Evolutionary conservation across 176 grass and related monocot genomes (phyloP).

Genomic region (Triticum urartu): DNA sequence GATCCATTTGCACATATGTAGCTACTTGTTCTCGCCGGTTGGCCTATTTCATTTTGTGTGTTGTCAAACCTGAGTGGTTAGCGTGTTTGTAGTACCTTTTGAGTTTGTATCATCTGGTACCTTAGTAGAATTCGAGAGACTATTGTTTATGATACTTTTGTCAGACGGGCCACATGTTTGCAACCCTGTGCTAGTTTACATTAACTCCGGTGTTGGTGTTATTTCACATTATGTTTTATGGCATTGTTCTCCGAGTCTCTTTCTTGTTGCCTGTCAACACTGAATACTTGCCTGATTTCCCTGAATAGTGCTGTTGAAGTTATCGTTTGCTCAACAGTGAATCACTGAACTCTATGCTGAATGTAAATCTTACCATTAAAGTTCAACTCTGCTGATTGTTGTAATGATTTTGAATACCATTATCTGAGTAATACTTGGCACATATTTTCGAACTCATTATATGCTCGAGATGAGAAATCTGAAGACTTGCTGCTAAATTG

Average conservation of each 20-base stretch:
- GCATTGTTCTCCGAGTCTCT: background rate
- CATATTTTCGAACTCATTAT: background rate
- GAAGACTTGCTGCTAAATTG: background rate
- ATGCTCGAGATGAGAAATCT: background rate
- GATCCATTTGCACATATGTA: background rate
- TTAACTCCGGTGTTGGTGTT: background rate
- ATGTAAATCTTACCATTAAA: background rate
- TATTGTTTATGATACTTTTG: background rate
- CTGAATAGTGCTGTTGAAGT: background rate
- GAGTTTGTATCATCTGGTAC: background rate
- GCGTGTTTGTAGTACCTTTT: background rate
- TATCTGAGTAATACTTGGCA: background rate
- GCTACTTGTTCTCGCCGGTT: background rate
- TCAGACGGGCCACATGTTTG: background rate
- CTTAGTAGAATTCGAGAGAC: background rate
- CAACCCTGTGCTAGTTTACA: background rate
- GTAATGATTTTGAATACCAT: background rate
- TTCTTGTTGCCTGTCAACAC: background rate
- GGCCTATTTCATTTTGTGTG: background rate
- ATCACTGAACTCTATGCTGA: background rate
- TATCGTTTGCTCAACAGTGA: background rate
- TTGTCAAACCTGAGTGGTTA: background rate
- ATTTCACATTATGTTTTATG: background rate
- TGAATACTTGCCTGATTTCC: background rate
- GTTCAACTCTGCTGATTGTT: background rate